Conservation (phyloP, 75 land plant genomes). For the Cryptomeria japonica region DNA sequence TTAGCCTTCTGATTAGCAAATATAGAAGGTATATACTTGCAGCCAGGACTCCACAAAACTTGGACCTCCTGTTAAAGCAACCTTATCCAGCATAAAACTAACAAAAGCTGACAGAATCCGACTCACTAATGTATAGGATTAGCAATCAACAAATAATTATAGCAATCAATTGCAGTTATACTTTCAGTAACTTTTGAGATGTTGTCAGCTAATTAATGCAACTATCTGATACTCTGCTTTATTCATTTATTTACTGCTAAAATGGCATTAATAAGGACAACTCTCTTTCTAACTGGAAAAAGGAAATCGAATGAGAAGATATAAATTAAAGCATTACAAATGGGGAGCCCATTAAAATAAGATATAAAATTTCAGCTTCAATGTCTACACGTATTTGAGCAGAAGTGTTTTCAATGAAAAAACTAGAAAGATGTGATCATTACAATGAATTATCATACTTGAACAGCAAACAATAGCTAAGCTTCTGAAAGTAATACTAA, state of each 20-base stretch:
- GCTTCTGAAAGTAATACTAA: not conserved
- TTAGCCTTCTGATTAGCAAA: not conserved
- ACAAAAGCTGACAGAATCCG: not conserved
- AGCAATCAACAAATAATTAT: not conserved
- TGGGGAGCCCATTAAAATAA: not conserved
- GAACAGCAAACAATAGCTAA: not conserved
- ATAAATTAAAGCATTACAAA: not conserved
- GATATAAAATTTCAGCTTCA: not conserved
- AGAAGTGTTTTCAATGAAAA: not conserved
- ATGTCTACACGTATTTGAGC: not conserved
- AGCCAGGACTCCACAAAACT: not conserved
- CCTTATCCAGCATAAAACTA: not conserved
- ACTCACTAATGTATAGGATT: not conserved
- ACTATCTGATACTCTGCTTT: not conserved
- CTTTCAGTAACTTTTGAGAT: not conserved
- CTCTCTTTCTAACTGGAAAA: not conserved
- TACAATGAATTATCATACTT: not conserved
- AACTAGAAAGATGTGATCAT: not conserved
- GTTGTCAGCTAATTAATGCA: not conserved
- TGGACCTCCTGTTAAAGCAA: not conserved
- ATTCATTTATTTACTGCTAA: not conserved
- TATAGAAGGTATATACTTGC: not conserved
- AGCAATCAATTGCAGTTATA: not conserved
- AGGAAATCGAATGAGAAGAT: not conserved
- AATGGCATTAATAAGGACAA: not conserved